Base-by-base conservation (phyloP, 129 eudicot genomes). In the Oenanthe sinensis region DNA sequence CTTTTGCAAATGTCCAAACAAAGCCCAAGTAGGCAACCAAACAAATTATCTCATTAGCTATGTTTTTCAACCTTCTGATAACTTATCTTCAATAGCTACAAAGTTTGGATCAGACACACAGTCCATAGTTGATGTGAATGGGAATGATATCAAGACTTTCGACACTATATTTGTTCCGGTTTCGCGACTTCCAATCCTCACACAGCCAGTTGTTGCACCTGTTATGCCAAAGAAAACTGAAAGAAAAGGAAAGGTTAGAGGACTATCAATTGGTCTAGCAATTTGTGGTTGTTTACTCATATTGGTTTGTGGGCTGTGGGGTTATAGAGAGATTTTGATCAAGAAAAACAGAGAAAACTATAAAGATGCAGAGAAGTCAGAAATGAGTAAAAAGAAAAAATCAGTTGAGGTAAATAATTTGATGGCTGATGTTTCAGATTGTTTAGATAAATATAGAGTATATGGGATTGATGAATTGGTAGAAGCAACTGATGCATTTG, bases 351-450 rank as follows among this genome's bases (percentile, higher is more conserved):
- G 36, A 33, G 78, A 75, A 37, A 75, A 67, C 28, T 52, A 44
- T 24, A 48, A 79, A 54, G 73, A 77, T 81, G 86, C 49, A 77
- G 79, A 77, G 55, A 82, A 79, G 71, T 77, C 71, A 78, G 42
- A 82, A 72, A 15, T 33, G 48, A 44, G 74, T 1, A 77, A 33
- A 83, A 81, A 73, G 55, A 28, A 65, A 3, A 68, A 75, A 47
- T 45, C 80, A 82, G 46, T 77, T 75, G 85, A 82, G 78, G 85
- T 83, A 78, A 87, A 84, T 87, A 87, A 84, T 87, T 80, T 95
- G 55, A 80, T 95, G 92, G 94, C 97, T 67, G 98, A 91, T 88
- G 96, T 95, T 78, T 88, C 98, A 30, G 96, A 91, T 42, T 88
- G 92, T 65, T 86, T 95, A 87, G 98, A 95, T 79, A 95, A 95